Conservation (phyloP, 805 yeast genomes). For the Starmerella apis region DNA sequence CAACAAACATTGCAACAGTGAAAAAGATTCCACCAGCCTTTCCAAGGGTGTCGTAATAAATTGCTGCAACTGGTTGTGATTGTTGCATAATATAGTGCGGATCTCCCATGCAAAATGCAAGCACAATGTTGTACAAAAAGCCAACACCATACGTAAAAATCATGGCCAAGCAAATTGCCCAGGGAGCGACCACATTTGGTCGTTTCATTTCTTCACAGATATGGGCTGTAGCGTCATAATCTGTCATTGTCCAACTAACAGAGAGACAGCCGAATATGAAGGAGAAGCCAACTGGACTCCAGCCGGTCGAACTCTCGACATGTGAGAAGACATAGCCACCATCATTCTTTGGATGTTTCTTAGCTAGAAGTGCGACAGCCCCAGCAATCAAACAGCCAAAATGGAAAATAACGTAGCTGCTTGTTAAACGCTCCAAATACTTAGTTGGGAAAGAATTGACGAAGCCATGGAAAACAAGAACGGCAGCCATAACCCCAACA, state of each 20-base stretch:
- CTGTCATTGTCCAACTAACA: constrained; percentile 50
- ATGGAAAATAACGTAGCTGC: constrained; percentile 42
- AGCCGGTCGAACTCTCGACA: constrained; percentile 41
- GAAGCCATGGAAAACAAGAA: constrained; percentile 40
- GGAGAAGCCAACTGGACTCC: constrained; percentile 47
- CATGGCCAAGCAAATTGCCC: constrained; percentile 46
- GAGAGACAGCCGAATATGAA: constrained; percentile 43
- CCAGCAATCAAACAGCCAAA: constrained; percentile 42
- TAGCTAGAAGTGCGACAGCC: constrained; percentile 45
- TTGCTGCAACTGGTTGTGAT: constrained; percentile 52
- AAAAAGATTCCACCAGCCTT: constrained; percentile 54
- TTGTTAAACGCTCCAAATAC: constrained; percentile 42
- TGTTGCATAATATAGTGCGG: constrained; percentile 23
- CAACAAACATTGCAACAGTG: constrained; percentile 47
- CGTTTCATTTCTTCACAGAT: constrained; percentile 55
- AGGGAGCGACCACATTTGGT: constrained; percentile 47
- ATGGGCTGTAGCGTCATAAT: constrained; percentile 67
- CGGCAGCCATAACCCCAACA: constrained; percentile 34
- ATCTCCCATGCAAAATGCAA: constrained; percentile 30
- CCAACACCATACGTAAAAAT: constrained; percentile 29
- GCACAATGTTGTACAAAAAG: constrained; percentile 29
- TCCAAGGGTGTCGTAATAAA: constrained; percentile 53
- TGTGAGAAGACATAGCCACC: constrained; percentile 41
- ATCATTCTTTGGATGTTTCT: constrained; percentile 40
- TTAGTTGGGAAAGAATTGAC: constrained; percentile 46